phyloP scores from a whole-genome alignment of 169 alveolate genomes.

The Plasmodium inui region DNA sequence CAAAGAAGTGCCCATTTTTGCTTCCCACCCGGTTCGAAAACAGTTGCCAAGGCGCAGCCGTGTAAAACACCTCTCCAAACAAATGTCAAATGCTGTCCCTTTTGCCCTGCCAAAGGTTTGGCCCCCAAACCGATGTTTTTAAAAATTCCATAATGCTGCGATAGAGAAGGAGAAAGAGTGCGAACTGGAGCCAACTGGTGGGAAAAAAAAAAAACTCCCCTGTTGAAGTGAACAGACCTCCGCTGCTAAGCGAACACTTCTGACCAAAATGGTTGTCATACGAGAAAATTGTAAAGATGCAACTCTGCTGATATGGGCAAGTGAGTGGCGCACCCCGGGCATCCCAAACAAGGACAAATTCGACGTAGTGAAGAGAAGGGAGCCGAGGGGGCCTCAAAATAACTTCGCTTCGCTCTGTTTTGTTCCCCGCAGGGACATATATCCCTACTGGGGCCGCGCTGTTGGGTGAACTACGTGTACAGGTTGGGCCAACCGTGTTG shows the following conservation, averaged over 20 bases:
- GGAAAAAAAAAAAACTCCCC: neutral
- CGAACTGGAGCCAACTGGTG: neutral
- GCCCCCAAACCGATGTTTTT: neutral
- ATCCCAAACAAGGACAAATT: neutral
- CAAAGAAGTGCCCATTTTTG: neutral
- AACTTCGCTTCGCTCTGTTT: neutral
- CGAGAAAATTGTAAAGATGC: neutral
- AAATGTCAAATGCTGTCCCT: neutral
- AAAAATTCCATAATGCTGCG: neutral
- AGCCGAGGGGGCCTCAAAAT: neutral
- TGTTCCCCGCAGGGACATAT: neutral
- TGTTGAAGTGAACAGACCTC: neutral
- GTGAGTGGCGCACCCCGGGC: neutral
- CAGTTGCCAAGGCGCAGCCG: neutral
- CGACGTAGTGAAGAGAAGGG: neutral
- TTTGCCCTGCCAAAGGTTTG: neutral
- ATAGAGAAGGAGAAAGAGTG: neutral
- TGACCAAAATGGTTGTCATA: neutral
- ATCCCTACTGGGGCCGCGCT: neutral
- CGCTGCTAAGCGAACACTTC: neutral
- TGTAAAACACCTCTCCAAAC: neutral
- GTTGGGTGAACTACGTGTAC: neutral
- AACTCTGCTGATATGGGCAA: neutral
- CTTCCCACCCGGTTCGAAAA: neutral
- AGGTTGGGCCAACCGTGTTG: neutral